Conservation (phyloP, 768 basidiomycete species). For the Leucosporidium creatinivorum region DNA sequence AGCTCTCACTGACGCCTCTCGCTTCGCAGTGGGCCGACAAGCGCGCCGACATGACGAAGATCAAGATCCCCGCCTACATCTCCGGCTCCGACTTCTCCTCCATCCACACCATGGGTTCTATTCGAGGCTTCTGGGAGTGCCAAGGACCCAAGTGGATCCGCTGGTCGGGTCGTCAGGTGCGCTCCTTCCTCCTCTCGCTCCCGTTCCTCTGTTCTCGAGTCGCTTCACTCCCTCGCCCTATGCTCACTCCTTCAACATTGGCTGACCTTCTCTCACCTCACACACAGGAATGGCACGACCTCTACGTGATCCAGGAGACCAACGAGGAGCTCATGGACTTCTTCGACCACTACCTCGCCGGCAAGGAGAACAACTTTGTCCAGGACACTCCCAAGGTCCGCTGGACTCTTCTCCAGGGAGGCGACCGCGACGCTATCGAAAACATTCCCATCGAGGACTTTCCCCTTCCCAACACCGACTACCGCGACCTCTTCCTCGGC, state of each 20-base stretch:
- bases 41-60: conserved; percentile 24
- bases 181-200: not conserved
- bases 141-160: conserved; percentile 16
- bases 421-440: conserved; percentile 26
- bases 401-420: conserved; percentile 22
- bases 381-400: conserved; percentile 28
- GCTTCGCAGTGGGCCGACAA: conserved; percentile 27
- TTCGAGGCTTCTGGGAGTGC: conserved; percentile 24
- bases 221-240: not conserved
- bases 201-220: not conserved
- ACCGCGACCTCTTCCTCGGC: conserved; percentile 17
- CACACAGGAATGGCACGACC: conserved; percentile 31
- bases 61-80: conserved; percentile 26
- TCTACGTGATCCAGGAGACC: conserved; percentile 14
- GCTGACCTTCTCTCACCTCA: not conserved
- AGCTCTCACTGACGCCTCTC: not conserved
- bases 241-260: too few relatives aligned
- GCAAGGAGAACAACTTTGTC: conserved; percentile 29
- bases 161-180: conserved; percentile 16
- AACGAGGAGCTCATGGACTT: conserved; percentile 25
- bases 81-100: conserved; percentile 28
- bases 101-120: conserved; percentile 31
- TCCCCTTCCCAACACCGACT: conserved; percentile 24
- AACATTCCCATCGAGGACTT: conserved; percentile 14
- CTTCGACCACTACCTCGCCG: conserved; percentile 28